A percentile compares a stretch with the other conserved stretches of the same genome.
Conservation (phyloP, 441 rosid genomes). For the Adansonia rubrostipa region DNA sequence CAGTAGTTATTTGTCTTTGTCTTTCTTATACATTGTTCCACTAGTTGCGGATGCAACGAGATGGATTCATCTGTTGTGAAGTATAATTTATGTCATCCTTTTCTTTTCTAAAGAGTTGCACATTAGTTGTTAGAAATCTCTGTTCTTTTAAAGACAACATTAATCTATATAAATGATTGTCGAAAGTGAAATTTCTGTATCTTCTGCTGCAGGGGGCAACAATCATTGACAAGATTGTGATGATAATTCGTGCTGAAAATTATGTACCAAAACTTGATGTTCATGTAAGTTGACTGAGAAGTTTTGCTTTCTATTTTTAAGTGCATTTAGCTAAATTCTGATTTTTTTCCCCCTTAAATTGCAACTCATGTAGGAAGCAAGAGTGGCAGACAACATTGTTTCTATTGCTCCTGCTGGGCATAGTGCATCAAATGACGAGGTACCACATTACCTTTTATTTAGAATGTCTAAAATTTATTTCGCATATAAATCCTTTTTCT, state of each 20-base stretch:
- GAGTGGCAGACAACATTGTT: constrained; percentile 51
- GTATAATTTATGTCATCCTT: not conserved
- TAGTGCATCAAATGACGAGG: constrained; percentile 52
- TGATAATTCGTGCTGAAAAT: constrained; percentile 51
- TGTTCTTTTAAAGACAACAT: not conserved
- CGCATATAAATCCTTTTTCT: not conserved
- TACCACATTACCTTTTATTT: constrained; percentile 29
- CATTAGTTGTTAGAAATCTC: not conserved
- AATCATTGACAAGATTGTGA: constrained; percentile 65
- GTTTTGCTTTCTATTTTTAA: constrained; percentile 23
- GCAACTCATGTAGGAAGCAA: constrained; percentile 64
- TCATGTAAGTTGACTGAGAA: constrained; percentile 40
- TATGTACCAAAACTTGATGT: constrained; percentile 47
- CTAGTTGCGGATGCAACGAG: not conserved
- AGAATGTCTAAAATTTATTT: not conserved
- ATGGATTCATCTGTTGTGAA: not conserved
- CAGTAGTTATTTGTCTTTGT: not conserved
- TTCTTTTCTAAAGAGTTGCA: not conserved
- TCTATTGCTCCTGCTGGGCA: constrained; percentile 48
- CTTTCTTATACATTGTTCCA: not conserved
- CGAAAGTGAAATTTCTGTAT: constrained; percentile 16
- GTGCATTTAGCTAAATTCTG: constrained; percentile 20
- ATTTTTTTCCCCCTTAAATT: constrained; percentile 7
- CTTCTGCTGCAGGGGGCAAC: constrained; percentile 62
- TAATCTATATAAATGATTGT: constrained; percentile 3